These are phyloP conservation scores for Aspergillus aculeatinus DNA, from an alignment of 2,329 filamentous ascomycete species.

Conservation along the genomic window DNA sequence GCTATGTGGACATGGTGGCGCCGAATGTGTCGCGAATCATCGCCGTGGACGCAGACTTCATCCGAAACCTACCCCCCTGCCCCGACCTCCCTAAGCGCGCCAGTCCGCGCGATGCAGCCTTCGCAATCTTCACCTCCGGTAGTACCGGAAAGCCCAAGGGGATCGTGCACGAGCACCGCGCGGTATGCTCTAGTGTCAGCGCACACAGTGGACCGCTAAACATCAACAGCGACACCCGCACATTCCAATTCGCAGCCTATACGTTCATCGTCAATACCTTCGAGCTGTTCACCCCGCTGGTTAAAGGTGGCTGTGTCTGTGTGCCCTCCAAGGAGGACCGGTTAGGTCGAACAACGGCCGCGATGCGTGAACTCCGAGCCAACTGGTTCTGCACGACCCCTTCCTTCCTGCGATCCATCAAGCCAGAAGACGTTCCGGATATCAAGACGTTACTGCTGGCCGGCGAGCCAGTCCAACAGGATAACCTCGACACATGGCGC, in stretches of 20 bases:
- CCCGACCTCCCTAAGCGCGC: constrained; percentile 6
- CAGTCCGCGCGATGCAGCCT: constrained; percentile 28
- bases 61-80: constrained; percentile 3
- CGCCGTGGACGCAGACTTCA: constrained; percentile 7
- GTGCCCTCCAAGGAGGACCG: constrained; percentile 49
- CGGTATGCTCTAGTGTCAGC: neutral
- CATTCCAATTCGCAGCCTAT: constrained; percentile 54
- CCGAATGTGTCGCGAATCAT: neutral
- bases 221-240: constrained; percentile 43
- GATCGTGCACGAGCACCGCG: neutral
- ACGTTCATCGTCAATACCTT: constrained; percentile 50
- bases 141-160: neutral
- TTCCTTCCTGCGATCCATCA: neutral
- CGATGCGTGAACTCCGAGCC: constrained; percentile 31
- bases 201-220: neutral
- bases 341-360: constrained; percentile 44
- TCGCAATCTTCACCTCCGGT: neutral
- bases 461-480: neutral
- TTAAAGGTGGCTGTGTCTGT: constrained; percentile 55
- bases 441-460: neutral
- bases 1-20: neutral
- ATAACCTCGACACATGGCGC: constrained; percentile 3
- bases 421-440: neutral
- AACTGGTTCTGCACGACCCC: neutral
- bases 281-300: constrained; percentile 52